These are phyloP conservation scores for Sergeia podlipaevii DNA, from an alignment of 208 protist species.

Conservation along the genomic window DNA sequence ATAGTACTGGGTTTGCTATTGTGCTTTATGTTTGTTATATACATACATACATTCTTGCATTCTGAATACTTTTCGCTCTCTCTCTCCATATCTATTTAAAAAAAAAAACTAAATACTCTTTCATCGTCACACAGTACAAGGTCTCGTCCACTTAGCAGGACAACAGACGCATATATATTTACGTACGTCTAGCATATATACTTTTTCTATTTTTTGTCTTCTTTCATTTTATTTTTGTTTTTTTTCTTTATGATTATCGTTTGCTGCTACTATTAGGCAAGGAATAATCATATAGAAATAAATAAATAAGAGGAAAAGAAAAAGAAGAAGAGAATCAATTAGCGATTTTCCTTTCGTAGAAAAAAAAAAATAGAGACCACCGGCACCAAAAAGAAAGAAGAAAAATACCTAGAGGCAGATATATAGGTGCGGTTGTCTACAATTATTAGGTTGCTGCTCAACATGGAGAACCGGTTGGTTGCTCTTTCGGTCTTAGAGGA, in stretches of 20 bases:
- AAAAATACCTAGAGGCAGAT: background rate
- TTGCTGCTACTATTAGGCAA: background rate
- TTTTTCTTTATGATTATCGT: background rate
- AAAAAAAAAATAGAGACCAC: background rate
- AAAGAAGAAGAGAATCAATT: background rate
- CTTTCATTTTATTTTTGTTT: slow-evolving; percentile 5
- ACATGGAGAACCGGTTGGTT: slow-evolving; percentile 65
- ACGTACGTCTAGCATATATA: background rate
- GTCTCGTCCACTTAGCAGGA: no score
- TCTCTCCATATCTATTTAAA: no score
- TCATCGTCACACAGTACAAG: background rate
- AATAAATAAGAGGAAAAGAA: slow-evolving; percentile 10
- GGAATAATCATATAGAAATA: slow-evolving; percentile 10
- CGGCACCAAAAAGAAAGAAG: background rate
- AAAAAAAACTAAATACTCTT: background rate
- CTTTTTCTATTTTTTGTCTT: slow-evolving; percentile 5
- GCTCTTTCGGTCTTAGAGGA: slow-evolving; percentile 70
- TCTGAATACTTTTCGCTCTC: no score
- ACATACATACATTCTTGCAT: no score
- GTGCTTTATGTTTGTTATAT: no score
- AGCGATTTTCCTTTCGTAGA: background rate
- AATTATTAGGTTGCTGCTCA: no score
- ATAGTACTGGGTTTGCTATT: no score
- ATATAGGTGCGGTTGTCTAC: no score
- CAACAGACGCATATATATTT: no score